Evolutionary conservation across 352 stramenopile genomes (phyloP), one percentile per base, ranked within the genome.

Genomic region (Pythium phragmiticola): DNA sequence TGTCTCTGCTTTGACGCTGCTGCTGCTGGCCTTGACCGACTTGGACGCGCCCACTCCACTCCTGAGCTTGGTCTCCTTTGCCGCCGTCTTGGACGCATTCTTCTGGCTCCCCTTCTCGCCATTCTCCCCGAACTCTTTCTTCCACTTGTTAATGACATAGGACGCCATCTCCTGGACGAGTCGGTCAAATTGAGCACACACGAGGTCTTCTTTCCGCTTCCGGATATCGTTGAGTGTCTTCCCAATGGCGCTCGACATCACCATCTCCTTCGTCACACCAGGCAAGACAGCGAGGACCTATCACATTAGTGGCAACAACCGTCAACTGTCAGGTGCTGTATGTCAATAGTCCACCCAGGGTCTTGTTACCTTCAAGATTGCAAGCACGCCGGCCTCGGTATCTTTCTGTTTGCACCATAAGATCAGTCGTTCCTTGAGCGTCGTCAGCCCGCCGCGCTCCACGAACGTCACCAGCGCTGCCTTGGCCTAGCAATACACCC

Each of bases 61-160:
- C 30, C 60, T 69, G 6, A 28, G 42, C 13, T 69, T 53, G 8
- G 11, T 39, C 12, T 59, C 47, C 17, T 41, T 47, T 14, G 3
- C 21, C 34, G 16, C 3, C n/a, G 13, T 46, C 17, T 56, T 61
- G 14, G 26, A n/a, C 6, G 46, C 41, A 3, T 57, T 57, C 33
- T 64, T 64, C 2, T 64, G 36, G 19, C 64, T 28, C 6, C 1
- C 11, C 16, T 58, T 49, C 3, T 26, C 46, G 17, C 28, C 5
- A 14, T 41, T 37, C 6, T 21, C 37, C 4, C 33, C 48, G 1
- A 70, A 19, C 2, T 59, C 52, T 43, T 55, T 60, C 17, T 81
- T 89, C 76, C 84, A 84, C 53, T 87, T 88, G 17, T 74, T 55
- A 50, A 88, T 78, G 30, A 88, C 63, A 72, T 74, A 90, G 0